Base-by-base conservation (phyloP, 169 alveolate genomes). In the Eimeria acervulina region DNA sequence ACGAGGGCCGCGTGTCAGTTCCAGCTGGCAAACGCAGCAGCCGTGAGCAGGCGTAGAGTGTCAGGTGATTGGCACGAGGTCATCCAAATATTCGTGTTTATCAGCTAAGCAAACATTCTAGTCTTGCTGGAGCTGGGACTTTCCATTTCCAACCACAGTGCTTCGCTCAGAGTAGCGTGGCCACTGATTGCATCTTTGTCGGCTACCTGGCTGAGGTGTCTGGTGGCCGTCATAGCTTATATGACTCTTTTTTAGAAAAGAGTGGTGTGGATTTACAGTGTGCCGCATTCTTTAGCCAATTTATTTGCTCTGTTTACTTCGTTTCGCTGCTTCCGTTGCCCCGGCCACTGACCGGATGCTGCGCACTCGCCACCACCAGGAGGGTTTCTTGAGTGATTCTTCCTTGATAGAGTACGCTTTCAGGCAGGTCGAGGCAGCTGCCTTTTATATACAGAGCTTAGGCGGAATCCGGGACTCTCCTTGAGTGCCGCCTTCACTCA, bases 151-250 rank as follows among this genome's bases (percentile, higher is more conserved):
- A 85, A 61, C 93, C 28, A 21, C 93, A 85, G 93, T 55, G 93
- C 93, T 36, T 85, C 68, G 93, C 68, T 55, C 93, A 61, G 81
- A 42, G 28, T 26, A 28, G 76, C 80, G 63, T 55, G 63, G 93
- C 80, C 76, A 85, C 93, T 85, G 80, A 68, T 68, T 68, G 76
- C 81, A 72, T 44, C 52, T 76, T 38, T 59, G 81, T 85, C 81
- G 93, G 93, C 80, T 47, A 81, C 90, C 90, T 52, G 68, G 90
- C 90, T 81, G 90, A 44, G 90, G 90, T 85, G 93, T 85, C 93
- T 61, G 93, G 93, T 85, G 93, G 68, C 81, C 42, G 93, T 59
- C 93, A 23, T 13, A 42, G 81, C 42, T 38, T 61, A 85, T 59
- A 55, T 85, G 52, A 40, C 93, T 61, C 33, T 31, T 38, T 47